These are phyloP conservation scores for Trifolium repens DNA, from an alignment of 306 rosid species.

Conservation along the genomic window DNA sequence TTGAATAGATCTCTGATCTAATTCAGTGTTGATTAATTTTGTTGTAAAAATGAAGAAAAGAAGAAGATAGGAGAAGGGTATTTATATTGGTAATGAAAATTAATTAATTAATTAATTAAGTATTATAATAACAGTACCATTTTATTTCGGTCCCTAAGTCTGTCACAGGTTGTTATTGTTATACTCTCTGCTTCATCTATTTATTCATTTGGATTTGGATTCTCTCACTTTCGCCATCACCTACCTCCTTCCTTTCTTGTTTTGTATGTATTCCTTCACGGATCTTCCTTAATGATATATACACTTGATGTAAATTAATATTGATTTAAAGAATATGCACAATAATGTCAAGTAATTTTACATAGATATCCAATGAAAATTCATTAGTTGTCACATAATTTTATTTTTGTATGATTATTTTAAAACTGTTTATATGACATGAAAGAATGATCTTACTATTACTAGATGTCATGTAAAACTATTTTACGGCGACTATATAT, in stretches of 20 bases:
- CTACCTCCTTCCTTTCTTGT: not conserved
- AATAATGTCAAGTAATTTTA: too few species aligned
- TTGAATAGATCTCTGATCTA: constrained; percentile 25
- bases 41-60: not conserved
- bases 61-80: not conserved
- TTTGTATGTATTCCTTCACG: not conserved
- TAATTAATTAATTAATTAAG: too few species aligned
- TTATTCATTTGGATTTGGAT: not conserved
- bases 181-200: not conserved
- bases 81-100: not conserved
- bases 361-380: too few species aligned
- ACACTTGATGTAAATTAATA: too few species aligned
- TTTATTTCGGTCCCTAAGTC: not conserved
- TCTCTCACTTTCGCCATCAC: not conserved
- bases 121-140: not conserved
- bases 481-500: too few species aligned
- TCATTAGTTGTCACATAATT: too few species aligned
- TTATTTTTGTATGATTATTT: too few species aligned
- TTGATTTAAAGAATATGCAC: too few species aligned
- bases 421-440: too few species aligned
- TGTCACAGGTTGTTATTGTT: too few species aligned
- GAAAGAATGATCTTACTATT: too few species aligned
- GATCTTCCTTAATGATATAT: not conserved
- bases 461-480: too few species aligned
- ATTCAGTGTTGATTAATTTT: not conserved